phyloP scores from a whole-genome alignment of 1,139 yeast species.

The Yarrowia galli region DNA sequence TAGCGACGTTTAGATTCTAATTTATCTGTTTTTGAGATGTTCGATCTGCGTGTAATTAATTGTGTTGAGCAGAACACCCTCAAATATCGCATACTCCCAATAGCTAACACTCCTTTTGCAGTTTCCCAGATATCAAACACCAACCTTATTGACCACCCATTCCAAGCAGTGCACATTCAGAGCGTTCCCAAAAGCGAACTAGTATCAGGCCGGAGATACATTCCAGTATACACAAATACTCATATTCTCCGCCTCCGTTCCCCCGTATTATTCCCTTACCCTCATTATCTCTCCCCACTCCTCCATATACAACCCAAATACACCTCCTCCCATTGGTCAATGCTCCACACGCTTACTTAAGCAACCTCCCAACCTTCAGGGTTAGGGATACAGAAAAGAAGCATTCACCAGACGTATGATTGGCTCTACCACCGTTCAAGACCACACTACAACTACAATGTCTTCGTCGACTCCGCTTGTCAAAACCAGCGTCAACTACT shows the following conservation, averaged over 20 bases:
- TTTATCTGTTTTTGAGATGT: background rate
- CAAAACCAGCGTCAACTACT: slow-evolving; percentile 37
- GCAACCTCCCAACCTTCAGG: slow-evolving; percentile 22
- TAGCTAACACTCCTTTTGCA: background rate
- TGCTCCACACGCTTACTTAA: slow-evolving; percentile 1
- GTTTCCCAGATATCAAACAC: background rate
- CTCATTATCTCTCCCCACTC: background rate
- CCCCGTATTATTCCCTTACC: background rate
- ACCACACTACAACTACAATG: slow-evolving; percentile 34
- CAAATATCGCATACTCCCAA: background rate
- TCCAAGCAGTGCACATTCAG: background rate
- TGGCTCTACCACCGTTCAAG: slow-evolving; percentile 36
- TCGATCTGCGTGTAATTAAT: too few relatives aligned
- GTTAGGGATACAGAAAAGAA: slow-evolving; percentile 37
- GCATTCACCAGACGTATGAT: slow-evolving; percentile 36
- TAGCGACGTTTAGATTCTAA: slow-evolving; percentile 17
- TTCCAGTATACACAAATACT: background rate
- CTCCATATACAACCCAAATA: background rate
- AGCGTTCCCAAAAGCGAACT: too few relatives aligned
- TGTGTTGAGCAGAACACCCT: too few relatives aligned
- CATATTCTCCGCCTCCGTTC: background rate
- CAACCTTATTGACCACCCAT: background rate
- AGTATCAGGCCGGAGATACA: background rate
- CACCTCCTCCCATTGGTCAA: slow-evolving; percentile 17
- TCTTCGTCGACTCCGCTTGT: slow-evolving; percentile 38